Percentiles rank a stretch among this genome's conserved stretches.
phyloP scores from a whole-genome alignment of 352 stramenopile genomes.

The Globisporangium orthogonon region DNA sequence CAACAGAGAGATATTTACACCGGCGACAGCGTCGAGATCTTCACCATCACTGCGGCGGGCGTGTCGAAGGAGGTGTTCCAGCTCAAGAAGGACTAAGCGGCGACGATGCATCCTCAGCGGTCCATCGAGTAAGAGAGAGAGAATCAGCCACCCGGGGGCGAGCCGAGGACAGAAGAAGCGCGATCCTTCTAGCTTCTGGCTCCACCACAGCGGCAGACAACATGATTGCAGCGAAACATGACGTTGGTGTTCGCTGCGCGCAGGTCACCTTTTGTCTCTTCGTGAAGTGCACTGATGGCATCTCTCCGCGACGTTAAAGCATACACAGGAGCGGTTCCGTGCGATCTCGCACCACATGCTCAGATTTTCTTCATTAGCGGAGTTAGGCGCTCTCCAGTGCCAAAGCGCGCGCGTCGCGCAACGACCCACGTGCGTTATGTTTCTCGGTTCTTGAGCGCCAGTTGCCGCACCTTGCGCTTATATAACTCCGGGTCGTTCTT shows the following conservation, averaged over 20 bases:
- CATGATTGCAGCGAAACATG: not conserved
- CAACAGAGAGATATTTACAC: slow-evolving; percentile 97
- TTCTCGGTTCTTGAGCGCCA: slow-evolving; percentile 84
- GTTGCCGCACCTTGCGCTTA: slow-evolving; percentile 76
- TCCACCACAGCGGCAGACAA: not conserved
- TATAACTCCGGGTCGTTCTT: slow-evolving; percentile 89
- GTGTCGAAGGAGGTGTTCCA: slow-evolving; percentile 89
- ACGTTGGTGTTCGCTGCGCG: not conserved
- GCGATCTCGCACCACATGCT: too few species aligned
- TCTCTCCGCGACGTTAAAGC: too few species aligned
- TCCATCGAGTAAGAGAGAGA: not conserved
- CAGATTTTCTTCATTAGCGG: not conserved
- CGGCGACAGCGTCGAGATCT: slow-evolving; percentile 96
- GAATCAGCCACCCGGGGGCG: not conserved
- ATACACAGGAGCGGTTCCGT: too few species aligned
- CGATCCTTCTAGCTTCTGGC: not conserved
- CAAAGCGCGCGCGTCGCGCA: not conserved
- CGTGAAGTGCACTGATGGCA: too few species aligned
- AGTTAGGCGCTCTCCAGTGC: not conserved
- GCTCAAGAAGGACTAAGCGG: slow-evolving; percentile 93
- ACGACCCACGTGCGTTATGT: slow-evolving; percentile 21
- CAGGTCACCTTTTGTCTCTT: too few species aligned
- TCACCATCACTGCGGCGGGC: slow-evolving; percentile 93
- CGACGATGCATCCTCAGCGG: not conserved
- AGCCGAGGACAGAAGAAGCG: not conserved